Conservation (phyloP, 2,329 filamentous ascomycete species). For the Apiospora saccharicola region DNA sequence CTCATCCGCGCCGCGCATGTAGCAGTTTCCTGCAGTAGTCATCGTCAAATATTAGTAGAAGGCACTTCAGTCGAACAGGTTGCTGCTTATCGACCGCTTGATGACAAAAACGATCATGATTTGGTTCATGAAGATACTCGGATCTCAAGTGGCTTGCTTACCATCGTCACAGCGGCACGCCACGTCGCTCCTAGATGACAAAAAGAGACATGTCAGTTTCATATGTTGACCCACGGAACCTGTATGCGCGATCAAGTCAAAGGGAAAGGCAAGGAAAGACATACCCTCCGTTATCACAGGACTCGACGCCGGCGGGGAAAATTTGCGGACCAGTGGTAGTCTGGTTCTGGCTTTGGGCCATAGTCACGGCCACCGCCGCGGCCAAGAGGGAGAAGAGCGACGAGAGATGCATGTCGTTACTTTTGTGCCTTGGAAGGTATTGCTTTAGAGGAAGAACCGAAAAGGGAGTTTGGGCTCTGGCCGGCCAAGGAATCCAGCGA, state of each 20-base stretch:
- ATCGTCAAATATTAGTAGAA: not conserved
- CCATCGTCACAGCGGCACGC: slow-evolving; percentile 23
- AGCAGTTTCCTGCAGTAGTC: slow-evolving; percentile 3
- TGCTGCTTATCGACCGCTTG: too few species aligned
- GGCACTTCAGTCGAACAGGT: too few species aligned
- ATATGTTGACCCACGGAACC: not conserved
- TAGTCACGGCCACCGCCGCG: not conserved
- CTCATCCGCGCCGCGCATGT: slow-evolving; percentile 20
- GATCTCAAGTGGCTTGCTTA: not conserved
- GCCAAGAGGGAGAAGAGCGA: slow-evolving; percentile 12
- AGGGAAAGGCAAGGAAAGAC: too few species aligned
- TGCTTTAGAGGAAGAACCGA: not conserved
- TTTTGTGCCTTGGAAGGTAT: not conserved
- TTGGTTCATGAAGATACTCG: not conserved
- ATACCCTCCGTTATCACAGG: slow-evolving; percentile 24
- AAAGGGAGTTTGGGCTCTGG: not conserved
- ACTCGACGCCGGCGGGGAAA: not conserved
- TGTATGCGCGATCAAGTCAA: not conserved
- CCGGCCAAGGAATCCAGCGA: not conserved
- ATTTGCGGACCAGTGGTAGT: not conserved
- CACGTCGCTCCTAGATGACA: not conserved
- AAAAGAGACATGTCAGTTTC: not conserved
- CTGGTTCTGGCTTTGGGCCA: slow-evolving; percentile 16
- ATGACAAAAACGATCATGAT: too few species aligned
- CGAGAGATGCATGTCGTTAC: not conserved